Evolutionary conservation across 1,284 basidiomycete genomes (phyloP).

Genomic region (Ceratobasidium sp.): DNA sequence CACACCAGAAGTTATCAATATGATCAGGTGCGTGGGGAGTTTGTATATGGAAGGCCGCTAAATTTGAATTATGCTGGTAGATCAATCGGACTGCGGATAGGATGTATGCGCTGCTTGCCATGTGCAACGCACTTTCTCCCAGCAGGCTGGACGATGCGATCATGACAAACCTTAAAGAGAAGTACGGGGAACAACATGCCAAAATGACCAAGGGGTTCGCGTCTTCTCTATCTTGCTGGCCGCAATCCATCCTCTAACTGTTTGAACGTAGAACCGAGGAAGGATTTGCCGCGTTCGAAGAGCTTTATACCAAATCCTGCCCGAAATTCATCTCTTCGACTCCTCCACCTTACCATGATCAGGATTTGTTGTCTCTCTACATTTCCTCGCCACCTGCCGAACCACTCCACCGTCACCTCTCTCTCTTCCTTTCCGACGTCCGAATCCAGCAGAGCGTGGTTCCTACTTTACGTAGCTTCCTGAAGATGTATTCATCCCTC

Average conservation of each 20-base stretch:
- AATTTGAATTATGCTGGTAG: slow-evolving; percentile 51
- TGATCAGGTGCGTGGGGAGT: slow-evolving; percentile 71
- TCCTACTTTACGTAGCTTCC: slow-evolving; percentile 86
- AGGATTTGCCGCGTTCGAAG: slow-evolving; percentile 85
- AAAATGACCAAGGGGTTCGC: slow-evolving; percentile 83
- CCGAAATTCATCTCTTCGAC: slow-evolving; percentile 97
- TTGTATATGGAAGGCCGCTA: background rate
- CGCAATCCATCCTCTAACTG: background rate
- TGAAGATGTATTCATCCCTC: slow-evolving; percentile 94
- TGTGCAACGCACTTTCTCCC: slow-evolving; percentile 92
- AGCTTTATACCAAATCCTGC: slow-evolving; percentile 93
- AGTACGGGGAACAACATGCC: slow-evolving; percentile 88
- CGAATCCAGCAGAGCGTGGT: slow-evolving; percentile 73
- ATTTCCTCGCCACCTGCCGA: slow-evolving; percentile 64
- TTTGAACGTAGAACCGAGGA: slow-evolving; percentile 62
- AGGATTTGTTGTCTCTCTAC: slow-evolving; percentile 65
- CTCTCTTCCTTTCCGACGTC: slow-evolving; percentile 83
- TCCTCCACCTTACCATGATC: slow-evolving; percentile 91
- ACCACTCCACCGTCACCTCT: slow-evolving; percentile 83
- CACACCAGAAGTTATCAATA: slow-evolving; percentile 97
- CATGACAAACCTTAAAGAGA: slow-evolving; percentile 90
- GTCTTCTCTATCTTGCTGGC: slow-evolving; percentile 1
- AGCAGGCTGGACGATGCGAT: slow-evolving; percentile 93
- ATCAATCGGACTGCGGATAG: slow-evolving; percentile 97
- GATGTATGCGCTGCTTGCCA: slow-evolving; percentile 95